A percentile compares a stretch with the other conserved stretches of the same genome.
phyloP scores from a whole-genome alignment of 139 green algal species.

The Closterium sp. region DNA sequence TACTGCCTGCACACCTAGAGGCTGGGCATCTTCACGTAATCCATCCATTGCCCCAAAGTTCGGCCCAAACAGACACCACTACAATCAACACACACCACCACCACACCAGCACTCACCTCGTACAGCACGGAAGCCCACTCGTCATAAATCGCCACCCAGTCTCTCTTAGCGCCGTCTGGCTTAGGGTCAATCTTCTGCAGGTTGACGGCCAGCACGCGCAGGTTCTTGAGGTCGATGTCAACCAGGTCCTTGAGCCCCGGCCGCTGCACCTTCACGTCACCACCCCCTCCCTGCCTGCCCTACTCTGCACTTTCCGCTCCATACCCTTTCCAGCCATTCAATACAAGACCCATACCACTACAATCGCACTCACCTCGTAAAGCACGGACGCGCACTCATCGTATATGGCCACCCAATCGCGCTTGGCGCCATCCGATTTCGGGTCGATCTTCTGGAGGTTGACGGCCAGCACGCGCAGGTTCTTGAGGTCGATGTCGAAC shows the following conservation, averaged over 20 bases:
- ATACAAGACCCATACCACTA: no score
- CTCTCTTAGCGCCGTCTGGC: slow-evolving; percentile 91
- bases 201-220: slow-evolving; percentile 36
- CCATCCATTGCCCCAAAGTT: no score
- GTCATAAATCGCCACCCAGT: slow-evolving; percentile 99
- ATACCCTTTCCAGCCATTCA: no score
- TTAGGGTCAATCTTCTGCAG: slow-evolving; percentile 85
- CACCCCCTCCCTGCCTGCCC: no score
- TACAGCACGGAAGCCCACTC: slow-evolving; percentile 84
- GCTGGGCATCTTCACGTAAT: no score
- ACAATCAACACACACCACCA: background rate
- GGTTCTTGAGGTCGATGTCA: slow-evolving; percentile 95
- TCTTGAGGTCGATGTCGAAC: slow-evolving; percentile 98
- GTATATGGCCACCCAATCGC: slow-evolving; percentile 99
- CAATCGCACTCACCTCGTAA: slow-evolving; percentile 71
- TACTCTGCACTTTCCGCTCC: no score
- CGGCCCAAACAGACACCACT: no score
- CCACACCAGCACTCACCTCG: background rate
- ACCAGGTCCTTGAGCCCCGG: slow-evolving; percentile 91
- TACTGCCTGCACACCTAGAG: no score
- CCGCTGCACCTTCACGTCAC: slow-evolving; percentile 47
- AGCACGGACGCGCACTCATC: slow-evolving; percentile 96
- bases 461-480: slow-evolving; percentile 68
- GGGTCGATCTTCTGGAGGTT: slow-evolving; percentile 76
- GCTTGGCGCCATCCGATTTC: slow-evolving; percentile 93